Evolutionary conservation across 2,329 filamentous ascomycete genomes (phyloP).

Genomic region (Penicillium sp.): DNA sequence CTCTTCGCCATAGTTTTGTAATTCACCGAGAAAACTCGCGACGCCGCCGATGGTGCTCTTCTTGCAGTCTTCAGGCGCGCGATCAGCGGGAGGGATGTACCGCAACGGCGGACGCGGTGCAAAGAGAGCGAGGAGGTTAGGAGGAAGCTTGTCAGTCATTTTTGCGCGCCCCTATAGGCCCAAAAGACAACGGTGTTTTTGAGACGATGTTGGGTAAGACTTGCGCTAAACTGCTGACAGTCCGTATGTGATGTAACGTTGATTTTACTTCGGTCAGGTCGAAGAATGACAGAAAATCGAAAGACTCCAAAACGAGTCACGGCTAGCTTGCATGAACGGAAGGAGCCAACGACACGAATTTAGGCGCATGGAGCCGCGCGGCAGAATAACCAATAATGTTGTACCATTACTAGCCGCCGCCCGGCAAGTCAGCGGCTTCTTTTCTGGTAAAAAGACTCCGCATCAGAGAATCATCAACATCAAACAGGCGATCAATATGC

Average conservation of each 20-base stretch:
- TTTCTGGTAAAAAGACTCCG: neutral
- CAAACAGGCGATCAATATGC: slow-evolving; percentile 32
- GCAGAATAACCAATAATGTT: slow-evolving; percentile 22
- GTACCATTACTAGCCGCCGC: slow-evolving; percentile 1
- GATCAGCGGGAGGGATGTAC: slow-evolving; percentile 79
- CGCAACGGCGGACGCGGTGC: slow-evolving; percentile 87
- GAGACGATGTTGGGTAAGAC: neutral
- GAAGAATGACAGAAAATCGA: neutral
- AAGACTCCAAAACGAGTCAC: too few species aligned
- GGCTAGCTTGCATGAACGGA: neutral
- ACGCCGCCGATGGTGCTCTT: slow-evolving; percentile 71
- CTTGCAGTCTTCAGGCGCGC: slow-evolving; percentile 75
- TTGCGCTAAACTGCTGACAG: neutral
- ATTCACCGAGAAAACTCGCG: slow-evolving; percentile 67
- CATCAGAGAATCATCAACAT: neutral
- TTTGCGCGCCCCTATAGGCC: slow-evolving; percentile 22
- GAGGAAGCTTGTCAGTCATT: slow-evolving; percentile 97
- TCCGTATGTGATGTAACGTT: neutral
- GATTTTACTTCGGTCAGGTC: neutral
- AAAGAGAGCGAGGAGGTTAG: slow-evolving; percentile 89
- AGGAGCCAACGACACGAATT: slow-evolving; percentile 5
- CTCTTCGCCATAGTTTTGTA: slow-evolving; percentile 73
- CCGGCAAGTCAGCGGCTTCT: neutral
- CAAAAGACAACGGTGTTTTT: neutral
- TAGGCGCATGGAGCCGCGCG: slow-evolving; percentile 22